Conservation (phyloP, 257 asterid genomes). For the Capsicum rhomboideum region DNA sequence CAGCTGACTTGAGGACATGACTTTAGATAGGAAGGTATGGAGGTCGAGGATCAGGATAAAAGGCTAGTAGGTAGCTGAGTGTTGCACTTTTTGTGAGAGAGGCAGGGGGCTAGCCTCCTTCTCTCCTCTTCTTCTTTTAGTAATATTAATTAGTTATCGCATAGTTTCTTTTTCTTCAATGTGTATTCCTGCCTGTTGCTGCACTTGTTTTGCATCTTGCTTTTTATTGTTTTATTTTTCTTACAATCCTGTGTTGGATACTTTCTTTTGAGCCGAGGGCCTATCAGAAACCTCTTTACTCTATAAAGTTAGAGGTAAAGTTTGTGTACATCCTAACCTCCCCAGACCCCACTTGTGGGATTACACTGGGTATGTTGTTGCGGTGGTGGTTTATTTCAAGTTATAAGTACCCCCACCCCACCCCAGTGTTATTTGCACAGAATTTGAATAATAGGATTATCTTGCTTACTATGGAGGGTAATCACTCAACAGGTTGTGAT, state of each 20-base stretch:
- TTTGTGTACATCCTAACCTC: neutral
- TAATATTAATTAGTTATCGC: neutral
- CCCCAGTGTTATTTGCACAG: neutral
- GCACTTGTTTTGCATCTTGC: neutral
- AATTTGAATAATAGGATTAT: neutral
- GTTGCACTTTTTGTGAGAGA: neutral
- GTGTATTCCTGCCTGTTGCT: neutral
- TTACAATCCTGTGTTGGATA: neutral
- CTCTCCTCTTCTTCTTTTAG: neutral
- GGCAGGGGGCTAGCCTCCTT: neutral
- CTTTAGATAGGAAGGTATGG: neutral
- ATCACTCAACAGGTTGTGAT: neutral
- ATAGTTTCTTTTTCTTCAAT: neutral
- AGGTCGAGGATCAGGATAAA: neutral
- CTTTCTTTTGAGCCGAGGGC: neutral
- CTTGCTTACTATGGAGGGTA: neutral
- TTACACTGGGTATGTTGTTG: neutral
- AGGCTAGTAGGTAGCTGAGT: neutral
- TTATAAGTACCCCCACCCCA: neutral
- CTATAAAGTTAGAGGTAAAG: neutral
- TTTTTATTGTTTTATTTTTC: no score
- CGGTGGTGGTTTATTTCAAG: neutral
- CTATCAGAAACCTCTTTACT: neutral
- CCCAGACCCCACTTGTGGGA: neutral
- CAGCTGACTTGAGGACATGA: neutral